A percentile compares a stretch with the other conserved stretches of the same genome.
phyloP scores from a whole-genome alignment of 2,329 filamentous ascomycete genomes.

The Ceratocystis ficicola region DNA sequence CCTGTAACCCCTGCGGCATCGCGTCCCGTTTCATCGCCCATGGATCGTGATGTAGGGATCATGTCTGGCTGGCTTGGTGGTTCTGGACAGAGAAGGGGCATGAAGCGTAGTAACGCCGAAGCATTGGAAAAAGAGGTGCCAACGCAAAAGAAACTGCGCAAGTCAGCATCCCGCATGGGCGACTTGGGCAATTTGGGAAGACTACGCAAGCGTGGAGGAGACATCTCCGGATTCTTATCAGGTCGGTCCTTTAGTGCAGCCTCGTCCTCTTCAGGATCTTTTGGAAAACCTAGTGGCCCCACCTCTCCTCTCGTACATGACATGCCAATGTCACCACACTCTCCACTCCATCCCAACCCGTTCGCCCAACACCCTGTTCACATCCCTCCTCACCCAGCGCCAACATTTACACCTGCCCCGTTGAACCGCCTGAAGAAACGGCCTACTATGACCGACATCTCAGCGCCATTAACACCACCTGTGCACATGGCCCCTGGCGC shows the following conservation, averaged over 20 bases:
- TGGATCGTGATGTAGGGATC: constrained; percentile 20
- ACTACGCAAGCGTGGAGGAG: constrained; percentile 27
- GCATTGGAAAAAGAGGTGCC: constrained; percentile 29
- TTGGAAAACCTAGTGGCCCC: constrained; percentile 23
- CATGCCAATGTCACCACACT: constrained; percentile 17
- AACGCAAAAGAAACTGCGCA: constrained; percentile 41
- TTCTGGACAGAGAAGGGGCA: constrained; percentile 33
- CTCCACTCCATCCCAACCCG: constrained; percentile 18
- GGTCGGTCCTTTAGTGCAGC: constrained; percentile 24
- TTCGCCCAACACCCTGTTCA: constrained; percentile 16
- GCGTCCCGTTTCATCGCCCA: constrained; percentile 25
- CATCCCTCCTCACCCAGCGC: constrained; percentile 11
- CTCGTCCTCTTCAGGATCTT: constrained; percentile 26
- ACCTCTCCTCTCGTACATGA: constrained; percentile 15
- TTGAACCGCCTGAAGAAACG: constrained; percentile 19
- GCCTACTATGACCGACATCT: constrained; percentile 24
- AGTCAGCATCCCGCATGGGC: constrained; percentile 36
- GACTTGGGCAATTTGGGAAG: constrained; percentile 32
- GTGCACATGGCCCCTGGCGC: constrained; percentile 19
- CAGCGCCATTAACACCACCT: constrained; percentile 14
- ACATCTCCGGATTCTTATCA: constrained; percentile 18
- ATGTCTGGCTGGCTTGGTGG: constrained; percentile 9
- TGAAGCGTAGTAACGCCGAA: constrained; percentile 37
- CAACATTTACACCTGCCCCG: constrained; percentile 13
- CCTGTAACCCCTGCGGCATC: constrained; percentile 15